Conservation (phyloP, 2,329 filamentous ascomycete species). For the Ceratocystis lukuohia region DNA sequence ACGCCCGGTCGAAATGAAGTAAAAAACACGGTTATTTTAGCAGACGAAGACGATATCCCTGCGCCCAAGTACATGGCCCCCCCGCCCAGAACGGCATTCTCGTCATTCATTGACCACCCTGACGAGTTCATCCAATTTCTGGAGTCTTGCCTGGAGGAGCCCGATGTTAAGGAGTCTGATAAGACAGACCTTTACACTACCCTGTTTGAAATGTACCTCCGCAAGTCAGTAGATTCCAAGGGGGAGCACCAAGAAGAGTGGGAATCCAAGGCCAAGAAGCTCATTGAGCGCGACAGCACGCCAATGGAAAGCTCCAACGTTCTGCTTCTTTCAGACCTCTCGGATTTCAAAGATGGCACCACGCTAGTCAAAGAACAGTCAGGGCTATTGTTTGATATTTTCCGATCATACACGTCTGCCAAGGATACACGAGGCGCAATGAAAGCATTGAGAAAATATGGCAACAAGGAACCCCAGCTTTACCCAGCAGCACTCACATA, state of each 20-base stretch:
- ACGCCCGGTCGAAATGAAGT: slow-evolving; percentile 36
- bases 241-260: slow-evolving; percentile 60
- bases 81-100: slow-evolving; percentile 79
- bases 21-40: slow-evolving; percentile 33
- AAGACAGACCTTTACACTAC: slow-evolving; percentile 84
- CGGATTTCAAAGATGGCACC: slow-evolving; percentile 79
- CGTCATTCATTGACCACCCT: slow-evolving; percentile 88
- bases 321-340: slow-evolving; percentile 79
- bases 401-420: slow-evolving; percentile 85
- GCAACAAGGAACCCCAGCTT: slow-evolving; percentile 75
- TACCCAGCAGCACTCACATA: slow-evolving; percentile 89
- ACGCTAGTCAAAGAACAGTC: slow-evolving; percentile 89
- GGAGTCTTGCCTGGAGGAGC: slow-evolving; percentile 68
- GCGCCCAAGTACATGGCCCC: slow-evolving; percentile 59
- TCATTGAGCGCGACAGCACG: slow-evolving; percentile 68
- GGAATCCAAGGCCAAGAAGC: slow-evolving; percentile 78
- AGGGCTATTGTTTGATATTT: slow-evolving; percentile 84
- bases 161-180: slow-evolving; percentile 57
- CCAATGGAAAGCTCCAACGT: slow-evolving; percentile 93
- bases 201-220: slow-evolving; percentile 93
- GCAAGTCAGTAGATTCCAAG: slow-evolving; percentile 67
- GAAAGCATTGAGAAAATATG: slow-evolving; percentile 81
- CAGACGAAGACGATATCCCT: slow-evolving; percentile 35
- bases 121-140: slow-evolving; percentile 86
- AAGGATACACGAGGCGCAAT: slow-evolving; percentile 86